Percentiles rank a stretch among this genome's conserved stretches.
phyloP scores from a whole-genome alignment of 2,329 filamentous ascomycete species.

The Xylariales sp. region DNA sequence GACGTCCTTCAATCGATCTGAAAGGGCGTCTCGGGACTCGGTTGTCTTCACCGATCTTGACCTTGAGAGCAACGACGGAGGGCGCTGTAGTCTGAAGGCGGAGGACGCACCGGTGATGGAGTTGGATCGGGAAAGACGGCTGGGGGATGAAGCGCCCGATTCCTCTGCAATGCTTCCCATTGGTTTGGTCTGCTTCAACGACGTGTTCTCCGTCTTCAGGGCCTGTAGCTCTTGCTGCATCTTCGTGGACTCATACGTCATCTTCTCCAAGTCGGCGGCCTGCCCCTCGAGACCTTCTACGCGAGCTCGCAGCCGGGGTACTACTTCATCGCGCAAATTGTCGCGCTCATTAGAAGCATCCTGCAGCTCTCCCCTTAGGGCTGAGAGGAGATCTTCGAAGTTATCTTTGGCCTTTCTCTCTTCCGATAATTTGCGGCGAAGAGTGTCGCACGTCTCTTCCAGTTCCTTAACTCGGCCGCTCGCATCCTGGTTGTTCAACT shows the following conservation, averaged over 20 bases:
- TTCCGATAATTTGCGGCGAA: slow-evolving; percentile 75
- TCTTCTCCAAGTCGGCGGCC: slow-evolving; percentile 65
- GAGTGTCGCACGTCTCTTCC: slow-evolving; percentile 75
- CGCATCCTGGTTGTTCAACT: slow-evolving; percentile 53
- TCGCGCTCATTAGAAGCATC: slow-evolving; percentile 84
- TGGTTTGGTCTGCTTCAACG: slow-evolving; percentile 34
- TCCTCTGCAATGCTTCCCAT: slow-evolving; percentile 31
- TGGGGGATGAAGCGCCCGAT: too few relatives aligned
- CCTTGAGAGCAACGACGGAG: slow-evolving; percentile 45
- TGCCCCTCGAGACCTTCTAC: slow-evolving; percentile 76
- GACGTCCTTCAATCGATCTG: slow-evolving; percentile 83
- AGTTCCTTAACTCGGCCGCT: slow-evolving; percentile 68
- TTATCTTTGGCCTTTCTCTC: slow-evolving; percentile 87
- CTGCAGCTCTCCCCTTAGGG: slow-evolving; percentile 77
- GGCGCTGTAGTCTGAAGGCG: slow-evolving; percentile 19
- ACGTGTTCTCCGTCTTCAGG: slow-evolving; percentile 64
- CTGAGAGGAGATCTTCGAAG: slow-evolving; percentile 86
- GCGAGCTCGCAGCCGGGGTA: slow-evolving; percentile 71
- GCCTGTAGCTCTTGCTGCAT: slow-evolving; percentile 81
- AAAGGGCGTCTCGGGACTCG: slow-evolving; percentile 64
- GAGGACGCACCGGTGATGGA: slow-evolving; percentile 29
- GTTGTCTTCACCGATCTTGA: slow-evolving; percentile 54
- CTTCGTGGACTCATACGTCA: slow-evolving; percentile 75
- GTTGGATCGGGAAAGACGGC: slow-evolving; percentile 35
- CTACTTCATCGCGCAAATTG: slow-evolving; percentile 82